Conservation (phyloP, 345 rosid species). For the Salix brachista region DNA sequence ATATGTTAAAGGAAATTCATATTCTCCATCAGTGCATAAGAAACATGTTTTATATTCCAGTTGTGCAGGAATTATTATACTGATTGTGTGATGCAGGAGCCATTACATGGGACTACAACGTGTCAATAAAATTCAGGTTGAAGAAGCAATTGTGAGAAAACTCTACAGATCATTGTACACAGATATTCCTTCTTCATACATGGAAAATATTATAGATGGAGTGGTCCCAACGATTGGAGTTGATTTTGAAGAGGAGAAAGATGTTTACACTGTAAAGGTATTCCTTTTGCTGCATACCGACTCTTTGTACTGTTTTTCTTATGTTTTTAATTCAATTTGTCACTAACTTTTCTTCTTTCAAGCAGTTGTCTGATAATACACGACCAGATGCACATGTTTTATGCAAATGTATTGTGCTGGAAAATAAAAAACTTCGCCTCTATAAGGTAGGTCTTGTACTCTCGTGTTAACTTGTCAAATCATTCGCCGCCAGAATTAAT, state of each 20-base stretch:
- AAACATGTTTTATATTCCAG: not conserved
- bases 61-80: not conserved
- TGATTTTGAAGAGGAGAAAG: slow-evolving; percentile 37
- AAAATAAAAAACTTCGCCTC: slow-evolving; percentile 44
- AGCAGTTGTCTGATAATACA: slow-evolving; percentile 40
- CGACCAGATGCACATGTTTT: slow-evolving; percentile 27
- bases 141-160: slow-evolving; percentile 26
- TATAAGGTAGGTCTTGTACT: slow-evolving; percentile 43
- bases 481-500: no score
- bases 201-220: slow-evolving; percentile 28
- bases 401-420: slow-evolving; percentile 51
- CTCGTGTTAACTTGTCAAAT: no score
- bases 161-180: slow-evolving; percentile 35
- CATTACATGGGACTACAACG: slow-evolving; percentile 11
- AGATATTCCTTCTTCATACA: slow-evolving; percentile 37
- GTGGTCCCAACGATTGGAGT: slow-evolving; percentile 39
- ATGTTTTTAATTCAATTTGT: not conserved
- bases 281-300: not conserved
- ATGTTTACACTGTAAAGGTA: slow-evolving; percentile 55
- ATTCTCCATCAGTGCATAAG: not conserved
- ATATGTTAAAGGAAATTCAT: not conserved
- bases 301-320: not conserved
- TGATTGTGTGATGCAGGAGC: slow-evolving; percentile 29
- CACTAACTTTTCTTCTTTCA: not conserved
- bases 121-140: slow-evolving; percentile 15